Conservation (phyloP, 2,329 filamentous ascomycete species). For the Diaporthe amygdali region DNA sequence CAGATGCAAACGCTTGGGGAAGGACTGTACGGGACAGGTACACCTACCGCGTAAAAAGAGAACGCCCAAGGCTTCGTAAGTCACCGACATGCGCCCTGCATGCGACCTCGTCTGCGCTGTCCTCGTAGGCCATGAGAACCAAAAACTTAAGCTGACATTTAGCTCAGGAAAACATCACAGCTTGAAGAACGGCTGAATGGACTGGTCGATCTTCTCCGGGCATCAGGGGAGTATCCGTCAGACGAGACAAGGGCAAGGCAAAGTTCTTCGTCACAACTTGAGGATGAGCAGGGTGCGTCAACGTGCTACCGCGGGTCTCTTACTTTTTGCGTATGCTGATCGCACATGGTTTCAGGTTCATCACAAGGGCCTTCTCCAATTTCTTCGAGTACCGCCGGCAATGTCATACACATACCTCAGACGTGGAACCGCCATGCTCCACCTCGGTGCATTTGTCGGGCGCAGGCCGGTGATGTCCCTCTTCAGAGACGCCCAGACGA, state of each 20-base stretch:
- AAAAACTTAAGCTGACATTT: background rate
- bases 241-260: background rate
- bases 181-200: constrained; percentile 56
- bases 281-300: constrained; percentile 4
- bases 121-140: background rate
- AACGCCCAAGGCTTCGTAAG: constrained; percentile 56
- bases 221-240: constrained; percentile 42
- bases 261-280: background rate
- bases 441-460: constrained; percentile 52
- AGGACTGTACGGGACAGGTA: constrained; percentile 52
- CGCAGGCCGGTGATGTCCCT: constrained; percentile 43
- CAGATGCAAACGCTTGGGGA: constrained; percentile 54
- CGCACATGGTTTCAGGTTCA: background rate
- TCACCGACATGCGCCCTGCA: constrained; percentile 16
- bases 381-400: background rate
- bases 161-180: constrained; percentile 51
- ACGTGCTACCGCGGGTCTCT: too few species aligned
- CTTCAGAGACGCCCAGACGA: constrained; percentile 52
- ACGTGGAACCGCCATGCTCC: constrained; percentile 53
- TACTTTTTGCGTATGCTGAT: background rate
- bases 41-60: constrained; percentile 58
- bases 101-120: background rate
- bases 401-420: constrained; percentile 37
- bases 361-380: background rate
- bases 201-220: constrained; percentile 52